Percentiles rank a stretch among this genome's conserved stretches.
These are phyloP conservation scores for Pyrus communis DNA, from an alignment of 306 rosid genomes.

Conservation along the genomic window DNA sequence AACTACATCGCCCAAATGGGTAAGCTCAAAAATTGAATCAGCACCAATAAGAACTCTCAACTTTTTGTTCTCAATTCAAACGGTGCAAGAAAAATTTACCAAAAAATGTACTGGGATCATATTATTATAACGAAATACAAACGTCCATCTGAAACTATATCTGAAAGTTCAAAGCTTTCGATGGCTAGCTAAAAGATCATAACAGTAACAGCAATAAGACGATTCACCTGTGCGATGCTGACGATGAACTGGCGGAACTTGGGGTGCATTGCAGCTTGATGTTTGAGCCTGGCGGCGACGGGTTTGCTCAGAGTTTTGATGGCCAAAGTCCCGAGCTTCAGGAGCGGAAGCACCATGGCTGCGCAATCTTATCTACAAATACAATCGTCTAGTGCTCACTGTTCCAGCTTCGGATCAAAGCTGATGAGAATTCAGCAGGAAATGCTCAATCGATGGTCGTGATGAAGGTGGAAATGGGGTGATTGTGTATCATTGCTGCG, in stretches of 20 bases:
- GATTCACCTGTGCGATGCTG: conserved; percentile 61
- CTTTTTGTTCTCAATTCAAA: background rate
- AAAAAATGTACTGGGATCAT: background rate
- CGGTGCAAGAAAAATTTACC: background rate
- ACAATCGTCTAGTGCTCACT: background rate
- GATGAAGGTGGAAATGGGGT: background rate
- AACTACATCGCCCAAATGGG: background rate
- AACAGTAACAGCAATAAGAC: background rate
- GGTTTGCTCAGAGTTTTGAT: conserved; percentile 90
- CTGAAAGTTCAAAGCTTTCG: background rate
- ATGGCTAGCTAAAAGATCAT: background rate
- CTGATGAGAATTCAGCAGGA: background rate
- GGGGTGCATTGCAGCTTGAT: conserved; percentile 67
- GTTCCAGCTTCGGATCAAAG: background rate
- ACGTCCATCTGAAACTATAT: background rate
- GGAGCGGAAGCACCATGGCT: conserved; percentile 56
- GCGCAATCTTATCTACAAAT: conserved; percentile 8
- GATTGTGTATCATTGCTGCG: background rate
- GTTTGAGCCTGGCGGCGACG: conserved; percentile 62
- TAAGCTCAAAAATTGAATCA: background rate
- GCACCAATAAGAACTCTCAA: background rate
- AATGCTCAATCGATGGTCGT: background rate
- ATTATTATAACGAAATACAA: background rate
- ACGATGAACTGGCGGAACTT: conserved; percentile 69
- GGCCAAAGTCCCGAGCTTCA: conserved; percentile 76